Conservation (phyloP, 148 eudicot genomes). For the Rhododendron molle region DNA sequence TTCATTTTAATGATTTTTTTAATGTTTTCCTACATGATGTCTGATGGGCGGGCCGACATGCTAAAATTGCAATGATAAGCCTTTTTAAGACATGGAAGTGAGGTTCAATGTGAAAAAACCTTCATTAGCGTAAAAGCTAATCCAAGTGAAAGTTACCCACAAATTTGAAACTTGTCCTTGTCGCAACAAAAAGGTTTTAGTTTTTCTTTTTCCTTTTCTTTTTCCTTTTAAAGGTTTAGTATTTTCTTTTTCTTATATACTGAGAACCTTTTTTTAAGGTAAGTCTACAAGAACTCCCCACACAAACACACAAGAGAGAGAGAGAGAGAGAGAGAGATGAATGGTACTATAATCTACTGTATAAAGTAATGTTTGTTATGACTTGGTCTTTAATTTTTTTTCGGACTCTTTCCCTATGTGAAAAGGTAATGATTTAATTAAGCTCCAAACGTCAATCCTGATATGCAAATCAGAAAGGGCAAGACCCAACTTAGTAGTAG, state of each 20-base stretch:
- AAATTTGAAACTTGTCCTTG: neutral
- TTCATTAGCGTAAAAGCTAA: neutral
- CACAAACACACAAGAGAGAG: neutral
- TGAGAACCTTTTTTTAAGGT: neutral
- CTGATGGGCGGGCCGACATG: neutral
- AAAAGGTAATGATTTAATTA: neutral
- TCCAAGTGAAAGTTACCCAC: neutral
- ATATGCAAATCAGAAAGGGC: neutral
- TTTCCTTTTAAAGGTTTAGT: too few relatives aligned
- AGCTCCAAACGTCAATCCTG: neutral
- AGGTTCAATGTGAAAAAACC: neutral
- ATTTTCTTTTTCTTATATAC: neutral
- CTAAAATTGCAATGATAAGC: neutral
- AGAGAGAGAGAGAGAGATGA: neutral
- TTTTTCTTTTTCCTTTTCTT: too few relatives aligned
- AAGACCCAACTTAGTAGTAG: neutral
- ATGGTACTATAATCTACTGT: neutral
- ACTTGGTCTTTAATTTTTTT: neutral
- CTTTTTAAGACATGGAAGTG: neutral
- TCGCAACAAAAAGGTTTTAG: neutral
- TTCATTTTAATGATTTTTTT: neutral
- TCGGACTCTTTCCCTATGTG: neutral
- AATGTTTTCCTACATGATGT: neutral
- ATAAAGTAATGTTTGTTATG: neutral
- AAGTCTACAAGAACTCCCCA: neutral